phyloP scores from a whole-genome alignment of 208 protist species.

The Leishmania braziliensis region DNA sequence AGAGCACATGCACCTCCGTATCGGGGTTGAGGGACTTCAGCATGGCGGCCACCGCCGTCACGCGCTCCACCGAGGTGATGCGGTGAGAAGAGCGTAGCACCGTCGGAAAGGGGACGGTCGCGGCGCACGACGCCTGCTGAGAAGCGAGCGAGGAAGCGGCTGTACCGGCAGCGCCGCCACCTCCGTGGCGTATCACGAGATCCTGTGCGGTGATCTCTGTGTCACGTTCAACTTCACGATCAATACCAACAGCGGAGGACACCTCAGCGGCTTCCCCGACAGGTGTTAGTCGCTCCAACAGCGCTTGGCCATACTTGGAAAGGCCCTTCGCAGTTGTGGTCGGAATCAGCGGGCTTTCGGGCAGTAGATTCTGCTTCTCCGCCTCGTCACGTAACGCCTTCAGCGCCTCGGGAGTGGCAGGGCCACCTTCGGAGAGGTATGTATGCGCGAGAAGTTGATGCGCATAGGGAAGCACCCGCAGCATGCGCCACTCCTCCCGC shows the following conservation, averaged over 20 bases:
- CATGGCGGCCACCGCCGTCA: conserved; percentile 84
- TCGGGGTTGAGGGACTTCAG: conserved; percentile 89
- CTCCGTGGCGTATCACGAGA: conserved; percentile 1
- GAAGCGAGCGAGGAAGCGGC: background rate
- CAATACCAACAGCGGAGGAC: background rate
- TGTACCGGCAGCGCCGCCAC: background rate
- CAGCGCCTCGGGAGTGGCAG: conserved; percentile 49
- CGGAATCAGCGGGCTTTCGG: background rate
- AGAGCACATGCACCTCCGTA: conserved; percentile 76
- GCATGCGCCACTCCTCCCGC: conserved; percentile 39
- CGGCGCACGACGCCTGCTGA: background rate
- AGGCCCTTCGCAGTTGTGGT: background rate
- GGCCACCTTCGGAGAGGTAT: conserved; percentile 66
- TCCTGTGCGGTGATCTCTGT: background rate
- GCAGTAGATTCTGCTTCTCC: conserved; percentile 25
- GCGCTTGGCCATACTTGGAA: conserved; percentile 25
- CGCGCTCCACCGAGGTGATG: conserved; percentile 70
- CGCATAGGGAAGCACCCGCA: conserved; percentile 73
- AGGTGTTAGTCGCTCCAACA: conserved; percentile 19
- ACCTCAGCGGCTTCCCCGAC: background rate
- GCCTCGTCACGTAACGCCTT: conserved; percentile 54
- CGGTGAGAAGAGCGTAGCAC: conserved; percentile 43
- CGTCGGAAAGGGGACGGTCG: background rate
- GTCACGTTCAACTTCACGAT: no score
- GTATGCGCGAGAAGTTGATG: conserved; percentile 83